Evolutionary conservation across 148 eudicot genomes (phyloP), one percentile per base, ranked within the genome.

Genomic region (Chenopodium album): DNA sequence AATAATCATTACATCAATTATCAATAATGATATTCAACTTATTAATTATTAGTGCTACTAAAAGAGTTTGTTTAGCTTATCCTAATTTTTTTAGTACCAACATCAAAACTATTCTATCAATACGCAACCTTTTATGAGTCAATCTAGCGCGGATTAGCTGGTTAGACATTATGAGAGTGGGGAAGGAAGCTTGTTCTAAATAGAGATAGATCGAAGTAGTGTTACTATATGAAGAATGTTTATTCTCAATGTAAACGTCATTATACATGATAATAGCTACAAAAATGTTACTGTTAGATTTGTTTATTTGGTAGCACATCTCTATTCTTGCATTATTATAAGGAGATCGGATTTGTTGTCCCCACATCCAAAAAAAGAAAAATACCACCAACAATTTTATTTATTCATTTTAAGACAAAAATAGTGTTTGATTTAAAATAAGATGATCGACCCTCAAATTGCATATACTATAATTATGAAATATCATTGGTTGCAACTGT

Each of bases 1-100:
- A 31, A 69, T 69, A 69, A 69, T 69, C 44, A 69, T 50, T 50
- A 41, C 44, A 69, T 69, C 44, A 31, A 69, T 69, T 31, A 69
- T 69, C n/a, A 32, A 9, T 50, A 50, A 50, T 12, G 16, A 50
- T 12, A 16, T 50, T 9, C 13, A 10, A 11, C 14, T 11, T 50
- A 50, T 50, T 50, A 50, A 50, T 50, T 56, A 1, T 32, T 69
- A 69, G 46, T 31, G 17, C 0, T 68, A 68, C 32, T 20, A 71
- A 37, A 70, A 37, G 73, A 34, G n/a, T 70, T 34, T 19, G 3
- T 28, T 66, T 29, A 66, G 37, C 37, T 26, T 66, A 34, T 66
- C 41, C 16, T 37, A 34, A 37, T n/a, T 34, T 32, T 71, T 50
- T 13, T 50, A 50, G 14, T 41, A 6, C 7, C 1, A 37, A 0